These are phyloP conservation scores for Komagataella pseudopastoris DNA, from an alignment of 805 yeast species.

Conservation along the genomic window DNA sequence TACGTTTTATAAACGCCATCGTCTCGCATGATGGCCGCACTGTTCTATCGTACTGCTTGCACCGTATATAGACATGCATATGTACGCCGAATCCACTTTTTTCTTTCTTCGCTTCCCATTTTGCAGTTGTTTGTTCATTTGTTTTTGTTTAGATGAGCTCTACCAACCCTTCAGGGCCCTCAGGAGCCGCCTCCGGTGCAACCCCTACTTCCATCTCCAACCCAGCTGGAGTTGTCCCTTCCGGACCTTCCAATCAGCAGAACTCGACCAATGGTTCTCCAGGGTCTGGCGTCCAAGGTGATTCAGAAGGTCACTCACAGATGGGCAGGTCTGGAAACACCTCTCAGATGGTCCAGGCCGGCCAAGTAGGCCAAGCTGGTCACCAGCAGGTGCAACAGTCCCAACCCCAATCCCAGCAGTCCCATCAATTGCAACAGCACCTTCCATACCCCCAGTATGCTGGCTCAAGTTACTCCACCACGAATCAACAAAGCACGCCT, in stretches of 20 bases:
- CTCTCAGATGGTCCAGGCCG: background rate
- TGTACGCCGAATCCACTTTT: background rate
- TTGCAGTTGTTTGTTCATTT: background rate
- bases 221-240: background rate
- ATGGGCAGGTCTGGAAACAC: background rate
- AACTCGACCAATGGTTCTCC: background rate
- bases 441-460: background rate
- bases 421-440: background rate
- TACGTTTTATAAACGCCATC: background rate
- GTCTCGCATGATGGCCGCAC: background rate
- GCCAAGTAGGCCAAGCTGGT: background rate
- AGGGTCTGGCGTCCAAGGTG: background rate
- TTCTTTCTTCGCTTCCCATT: background rate
- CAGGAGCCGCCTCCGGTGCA: background rate
- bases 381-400: constrained; percentile 1
- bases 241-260: background rate
- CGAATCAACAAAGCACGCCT: background rate
- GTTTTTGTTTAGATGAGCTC: background rate
- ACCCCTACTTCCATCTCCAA: background rate
- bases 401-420: background rate
- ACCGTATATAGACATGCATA: background rate
- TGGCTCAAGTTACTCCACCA: background rate
- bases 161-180: background rate
- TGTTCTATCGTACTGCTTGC: background rate
- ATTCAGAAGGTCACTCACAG: background rate